Evolutionary conservation across 2,329 filamentous ascomycete genomes (phyloP).

Genomic region (Colletotrichum ledebouriae): DNA sequence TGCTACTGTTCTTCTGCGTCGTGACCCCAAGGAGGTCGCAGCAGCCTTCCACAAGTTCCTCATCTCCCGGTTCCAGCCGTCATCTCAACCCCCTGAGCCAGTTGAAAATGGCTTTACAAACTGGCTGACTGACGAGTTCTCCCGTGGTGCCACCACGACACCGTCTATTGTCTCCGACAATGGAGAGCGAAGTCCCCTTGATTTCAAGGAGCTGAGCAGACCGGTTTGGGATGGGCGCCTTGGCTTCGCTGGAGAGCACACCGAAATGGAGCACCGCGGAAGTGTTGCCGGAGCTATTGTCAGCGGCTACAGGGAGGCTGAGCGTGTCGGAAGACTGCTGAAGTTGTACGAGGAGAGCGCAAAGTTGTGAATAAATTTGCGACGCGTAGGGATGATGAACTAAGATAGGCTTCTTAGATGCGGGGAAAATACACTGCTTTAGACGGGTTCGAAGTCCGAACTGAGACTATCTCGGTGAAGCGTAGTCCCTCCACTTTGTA

Average conservation of each 20-base stretch:
- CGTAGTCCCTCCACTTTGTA: no score
- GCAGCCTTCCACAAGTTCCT: constrained; percentile 38
- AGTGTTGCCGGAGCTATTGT: constrained; percentile 38
- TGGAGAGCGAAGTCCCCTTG: constrained; percentile 39
- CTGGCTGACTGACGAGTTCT: constrained; percentile 40
- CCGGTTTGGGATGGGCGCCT: constrained; percentile 35
- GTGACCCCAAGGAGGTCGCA: constrained; percentile 33
- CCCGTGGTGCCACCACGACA: constrained; percentile 36
- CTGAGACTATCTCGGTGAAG: no score
- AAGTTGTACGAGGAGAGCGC: constrained; percentile 32
- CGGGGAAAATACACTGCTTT: constrained; percentile 17
- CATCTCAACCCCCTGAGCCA: constrained; percentile 32
- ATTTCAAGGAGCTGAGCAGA: constrained; percentile 38
- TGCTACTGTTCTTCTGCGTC: constrained; percentile 31
- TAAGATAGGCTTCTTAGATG: constrained; percentile 35
- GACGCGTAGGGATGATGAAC: not conserved
- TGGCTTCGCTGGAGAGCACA: constrained; percentile 40
- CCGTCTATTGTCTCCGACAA: constrained; percentile 36
- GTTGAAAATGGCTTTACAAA: constrained; percentile 35
- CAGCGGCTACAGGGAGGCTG: constrained; percentile 39
- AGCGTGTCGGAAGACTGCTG: constrained; percentile 37
- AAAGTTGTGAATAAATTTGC: constrained; percentile 21
- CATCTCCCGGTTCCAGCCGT: constrained; percentile 31
- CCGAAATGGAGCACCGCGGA: constrained; percentile 40
- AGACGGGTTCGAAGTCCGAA: not conserved